A percentile compares a stretch with the other conserved stretches of the same genome.
Conservation (phyloP, 306 rosid species). For the Castanea crenata region DNA sequence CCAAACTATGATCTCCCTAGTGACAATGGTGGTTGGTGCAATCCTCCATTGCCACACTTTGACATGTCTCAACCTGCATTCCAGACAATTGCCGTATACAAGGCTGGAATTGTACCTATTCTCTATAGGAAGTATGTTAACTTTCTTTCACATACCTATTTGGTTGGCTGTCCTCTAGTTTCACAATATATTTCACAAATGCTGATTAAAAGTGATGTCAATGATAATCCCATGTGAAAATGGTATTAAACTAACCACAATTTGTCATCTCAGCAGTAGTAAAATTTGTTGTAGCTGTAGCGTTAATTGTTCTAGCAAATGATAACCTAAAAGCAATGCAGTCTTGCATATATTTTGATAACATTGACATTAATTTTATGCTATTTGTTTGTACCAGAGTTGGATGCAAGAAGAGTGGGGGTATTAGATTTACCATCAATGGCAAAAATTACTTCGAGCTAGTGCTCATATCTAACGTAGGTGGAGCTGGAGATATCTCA, state of each 20-base stretch:
- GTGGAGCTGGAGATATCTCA: constrained; percentile 48
- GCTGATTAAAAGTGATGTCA: no score
- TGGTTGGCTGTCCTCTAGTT: no score
- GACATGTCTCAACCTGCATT: constrained; percentile 68
- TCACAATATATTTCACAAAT: no score
- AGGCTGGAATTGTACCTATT: constrained; percentile 56
- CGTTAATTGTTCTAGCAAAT: no score
- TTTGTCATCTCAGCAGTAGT: no score
- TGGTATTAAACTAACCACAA: no score
- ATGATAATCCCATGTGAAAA: no score
- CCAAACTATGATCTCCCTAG: constrained; percentile 48
- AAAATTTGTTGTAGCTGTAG: no score
- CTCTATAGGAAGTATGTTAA: constrained; percentile 38
- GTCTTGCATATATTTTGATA: no score
- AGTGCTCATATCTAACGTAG: constrained; percentile 54
- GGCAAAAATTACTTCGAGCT: constrained; percentile 47
- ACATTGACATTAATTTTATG: not conserved
- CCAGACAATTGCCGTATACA: constrained; percentile 46
- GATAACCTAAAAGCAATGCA: no score
- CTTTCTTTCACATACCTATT: not conserved
- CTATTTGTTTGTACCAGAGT: constrained; percentile 35
- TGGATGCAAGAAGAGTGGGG: constrained; percentile 47
- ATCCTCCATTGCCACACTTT: constrained; percentile 63
- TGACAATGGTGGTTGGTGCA: constrained; percentile 69
- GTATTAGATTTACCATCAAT: constrained; percentile 49